Evolutionary conservation across 352 stramenopile genomes (phyloP), one percentile per base, ranked within the genome.

Genomic region (Phytophthora kernoviae): DNA sequence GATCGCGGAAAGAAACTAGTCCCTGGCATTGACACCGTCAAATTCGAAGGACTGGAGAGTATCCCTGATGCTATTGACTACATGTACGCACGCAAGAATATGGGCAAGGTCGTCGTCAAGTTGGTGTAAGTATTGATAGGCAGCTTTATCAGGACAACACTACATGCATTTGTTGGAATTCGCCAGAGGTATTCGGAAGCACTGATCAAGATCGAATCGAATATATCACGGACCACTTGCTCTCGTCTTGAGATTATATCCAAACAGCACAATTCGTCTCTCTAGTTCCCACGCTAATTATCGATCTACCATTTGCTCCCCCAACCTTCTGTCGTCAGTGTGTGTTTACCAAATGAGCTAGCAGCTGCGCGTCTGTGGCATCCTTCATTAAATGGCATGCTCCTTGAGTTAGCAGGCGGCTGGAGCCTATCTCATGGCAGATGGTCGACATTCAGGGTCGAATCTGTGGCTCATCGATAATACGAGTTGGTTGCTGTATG

Each of bases 41-140:
- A 76, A 37, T 82, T 87, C 26, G 66, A 80, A 20, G 61, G 69
- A 12, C 77, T 94, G 2, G 68, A 87, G 47, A 50, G 55, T 21
- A 75, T 93, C 18, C 17, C 68, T 0, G 73, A 84, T 4, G 85
- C 73, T n/a, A 69, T 93, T 30, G 73, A 86, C 34, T 74, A 88
- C 62, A 76, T 92, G 62, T 89, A 87, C 55, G 67, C 46, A 34
- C 73, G 85, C 62, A 86, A 88, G 40, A 88, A 87, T 43, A 77
- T 81, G 27, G 85, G 85, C 57, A 94, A 94, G 54, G 77, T 94
- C 40, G 79, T 88, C 22, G 73, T 93, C n/a, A 87, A 87, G 46
- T 61, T 90, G 21, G 68, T 49, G 0, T 79, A 65, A 68, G n/a
- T 18, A 20, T n/a, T n/a, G 7, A 37, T 7, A 18, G 1, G 21